Evolutionary conservation across 345 rosid genomes (phyloP).

Genomic region (Hypericum perforatum): DNA sequence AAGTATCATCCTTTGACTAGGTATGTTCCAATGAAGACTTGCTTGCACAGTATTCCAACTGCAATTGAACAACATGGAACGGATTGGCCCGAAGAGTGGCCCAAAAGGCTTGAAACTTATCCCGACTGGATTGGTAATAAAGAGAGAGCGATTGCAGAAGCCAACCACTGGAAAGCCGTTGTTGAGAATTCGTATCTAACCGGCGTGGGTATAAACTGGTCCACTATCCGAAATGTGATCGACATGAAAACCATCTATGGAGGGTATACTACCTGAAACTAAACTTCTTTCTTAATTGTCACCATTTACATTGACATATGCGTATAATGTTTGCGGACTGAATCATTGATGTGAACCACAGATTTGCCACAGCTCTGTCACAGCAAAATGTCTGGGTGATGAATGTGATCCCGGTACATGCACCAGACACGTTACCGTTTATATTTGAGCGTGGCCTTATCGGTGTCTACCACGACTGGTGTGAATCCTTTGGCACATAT

Average conservation of each 20-base stretch:
- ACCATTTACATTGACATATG: no score
- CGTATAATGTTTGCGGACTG: no score
- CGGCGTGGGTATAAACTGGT: constrained; percentile 88
- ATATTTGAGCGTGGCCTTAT: constrained; percentile 72
- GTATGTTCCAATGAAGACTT: constrained; percentile 70
- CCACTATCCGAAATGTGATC: constrained; percentile 64
- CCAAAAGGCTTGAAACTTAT: constrained; percentile 80
- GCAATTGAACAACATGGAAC: constrained; percentile 84
- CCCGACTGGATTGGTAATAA: constrained; percentile 81
- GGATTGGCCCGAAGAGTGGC: constrained; percentile 99
- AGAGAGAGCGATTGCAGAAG: constrained; percentile 48
- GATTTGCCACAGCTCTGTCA: constrained; percentile 81
- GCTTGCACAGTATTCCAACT: constrained; percentile 70
- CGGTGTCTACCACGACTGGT: constrained; percentile 95
- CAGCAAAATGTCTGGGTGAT: constrained; percentile 82
- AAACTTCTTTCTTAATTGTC: not conserved
- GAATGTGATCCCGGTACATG: constrained; percentile 82
- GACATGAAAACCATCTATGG: constrained; percentile 96
- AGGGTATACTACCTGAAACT: constrained; percentile 45
- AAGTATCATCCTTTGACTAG: constrained; percentile 25
- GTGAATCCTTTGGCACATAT: constrained; percentile 78
- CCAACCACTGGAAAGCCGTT: constrained; percentile 71
- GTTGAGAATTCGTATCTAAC: constrained; percentile 69
- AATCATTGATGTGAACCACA: constrained; percentile 19
- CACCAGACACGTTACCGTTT: constrained; percentile 86